Conservation (phyloP, 345 rosid species). For the Populus euphratica region DNA sequence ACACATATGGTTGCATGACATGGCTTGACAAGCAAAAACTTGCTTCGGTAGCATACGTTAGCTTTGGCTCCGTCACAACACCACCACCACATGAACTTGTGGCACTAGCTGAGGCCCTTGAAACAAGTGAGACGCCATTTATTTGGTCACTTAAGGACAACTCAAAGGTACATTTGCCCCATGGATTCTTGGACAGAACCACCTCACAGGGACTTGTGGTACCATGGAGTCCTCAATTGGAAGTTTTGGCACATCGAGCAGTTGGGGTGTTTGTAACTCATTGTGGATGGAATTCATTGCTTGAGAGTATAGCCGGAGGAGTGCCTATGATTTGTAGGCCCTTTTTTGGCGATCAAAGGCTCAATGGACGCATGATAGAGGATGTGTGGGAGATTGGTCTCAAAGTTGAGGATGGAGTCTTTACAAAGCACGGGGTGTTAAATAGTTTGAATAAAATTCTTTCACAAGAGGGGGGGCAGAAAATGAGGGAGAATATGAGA, state of each 20-base stretch:
- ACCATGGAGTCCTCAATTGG: constrained; percentile 39
- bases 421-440: constrained; percentile 18
- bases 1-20: constrained; percentile 20
- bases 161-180: constrained; percentile 24
- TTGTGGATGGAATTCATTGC: constrained; percentile 39
- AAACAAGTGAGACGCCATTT: constrained; percentile 24
- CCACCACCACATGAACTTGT: constrained; percentile 34
- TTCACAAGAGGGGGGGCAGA: constrained; percentile 15
- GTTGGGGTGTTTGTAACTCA: constrained; percentile 36
- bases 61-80: constrained; percentile 36
- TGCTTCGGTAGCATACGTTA: constrained; percentile 36
- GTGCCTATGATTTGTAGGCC: constrained; percentile 44
- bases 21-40: constrained; percentile 36
- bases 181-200: constrained; percentile 35
- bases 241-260: constrained; percentile 22
- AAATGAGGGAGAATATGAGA: constrained; percentile 19
- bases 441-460: constrained; percentile 10
- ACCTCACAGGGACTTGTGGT: constrained; percentile 27
- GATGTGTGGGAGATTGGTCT: constrained; percentile 30
- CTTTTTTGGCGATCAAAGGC: constrained; percentile 37
- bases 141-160: constrained; percentile 40
- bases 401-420: constrained; percentile 12
- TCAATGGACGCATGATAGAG: constrained; percentile 33
- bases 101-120: constrained; percentile 38
- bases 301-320: constrained; percentile 36